phyloP scores from a whole-genome alignment of 176 grass and related monocot genomes.

The Triticum timopheevii region DNA sequence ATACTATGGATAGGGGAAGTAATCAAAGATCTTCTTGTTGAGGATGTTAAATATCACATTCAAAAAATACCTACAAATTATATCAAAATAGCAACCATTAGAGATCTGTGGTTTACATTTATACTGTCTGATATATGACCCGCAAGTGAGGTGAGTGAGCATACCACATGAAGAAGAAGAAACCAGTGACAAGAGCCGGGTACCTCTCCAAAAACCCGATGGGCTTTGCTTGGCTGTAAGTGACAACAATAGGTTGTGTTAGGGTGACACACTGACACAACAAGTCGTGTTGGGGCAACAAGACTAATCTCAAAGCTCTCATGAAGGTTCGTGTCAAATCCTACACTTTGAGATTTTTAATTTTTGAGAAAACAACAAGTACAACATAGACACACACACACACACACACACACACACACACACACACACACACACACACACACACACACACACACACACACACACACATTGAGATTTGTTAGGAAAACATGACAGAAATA shows the following conservation, averaged over 20 bases:
- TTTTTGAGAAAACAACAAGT: neutral
- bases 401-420: neutral
- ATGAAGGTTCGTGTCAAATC: neutral
- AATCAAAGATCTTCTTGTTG: conserved; percentile 98
- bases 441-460: no score
- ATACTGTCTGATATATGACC: neutral
- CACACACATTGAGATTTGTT: neutral
- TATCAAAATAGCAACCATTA: conserved; percentile 13
- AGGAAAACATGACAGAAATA: neutral
- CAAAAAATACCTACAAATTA: conserved; percentile 80
- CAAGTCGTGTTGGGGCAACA: neutral
- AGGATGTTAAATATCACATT: conserved; percentile 99
- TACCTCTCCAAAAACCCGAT: conserved; percentile 61
- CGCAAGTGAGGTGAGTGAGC: conserved; percentile 14
- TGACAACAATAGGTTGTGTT: neutral
- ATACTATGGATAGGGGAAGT: conserved; percentile 98
- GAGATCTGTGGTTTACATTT: neutral
- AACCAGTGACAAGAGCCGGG: conserved; percentile 81
- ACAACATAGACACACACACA: neutral
- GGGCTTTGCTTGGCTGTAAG: conserved; percentile 57
- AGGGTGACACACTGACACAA: neutral
- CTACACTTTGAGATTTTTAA: neutral
- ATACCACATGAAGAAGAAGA: conserved; percentile 98
- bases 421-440: neutral
- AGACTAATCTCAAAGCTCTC: neutral